Percentiles rank a stretch among this genome's conserved stretches.
These are phyloP conservation scores for Backusella liffmaniae DNA, from an alignment of 192 early-diverging fungal genomes.

Conservation along the genomic window DNA sequence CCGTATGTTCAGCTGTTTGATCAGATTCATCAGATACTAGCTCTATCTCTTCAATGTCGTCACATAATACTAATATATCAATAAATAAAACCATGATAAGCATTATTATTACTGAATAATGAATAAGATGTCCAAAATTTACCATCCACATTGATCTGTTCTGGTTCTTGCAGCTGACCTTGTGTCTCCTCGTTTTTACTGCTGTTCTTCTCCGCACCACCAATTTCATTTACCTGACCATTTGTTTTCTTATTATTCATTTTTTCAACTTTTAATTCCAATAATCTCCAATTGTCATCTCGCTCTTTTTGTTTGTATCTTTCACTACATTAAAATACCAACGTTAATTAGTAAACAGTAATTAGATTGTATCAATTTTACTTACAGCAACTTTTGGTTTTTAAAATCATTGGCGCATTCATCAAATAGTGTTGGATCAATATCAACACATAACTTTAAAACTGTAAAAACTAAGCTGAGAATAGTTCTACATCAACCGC, in stretches of 20 bases:
- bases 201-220: neutral
- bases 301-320: constrained; percentile 79
- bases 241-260: neutral
- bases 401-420: constrained; percentile 87
- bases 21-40: constrained; percentile 1
- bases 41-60: neutral
- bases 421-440: constrained; percentile 86
- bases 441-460: constrained; percentile 87
- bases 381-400: constrained; percentile 60
- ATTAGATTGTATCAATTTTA: neutral
- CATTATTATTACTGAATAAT: neutral
- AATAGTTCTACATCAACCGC: constrained; percentile 59
- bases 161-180: neutral
- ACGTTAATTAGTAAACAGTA: neutral
- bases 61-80: neutral
- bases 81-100: neutral
- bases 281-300: constrained; percentile 76
- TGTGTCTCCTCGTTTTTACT: neutral
- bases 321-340: constrained; percentile 51
- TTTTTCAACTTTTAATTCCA: constrained; percentile 55
- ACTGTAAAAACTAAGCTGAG: constrained; percentile 91
- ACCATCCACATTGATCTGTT: neutral
- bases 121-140: neutral
- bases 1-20: constrained; percentile 16
- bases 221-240: neutral